Conservation (phyloP, 2,329 filamentous ascomycete genomes). For the Fusarium sp. region DNA sequence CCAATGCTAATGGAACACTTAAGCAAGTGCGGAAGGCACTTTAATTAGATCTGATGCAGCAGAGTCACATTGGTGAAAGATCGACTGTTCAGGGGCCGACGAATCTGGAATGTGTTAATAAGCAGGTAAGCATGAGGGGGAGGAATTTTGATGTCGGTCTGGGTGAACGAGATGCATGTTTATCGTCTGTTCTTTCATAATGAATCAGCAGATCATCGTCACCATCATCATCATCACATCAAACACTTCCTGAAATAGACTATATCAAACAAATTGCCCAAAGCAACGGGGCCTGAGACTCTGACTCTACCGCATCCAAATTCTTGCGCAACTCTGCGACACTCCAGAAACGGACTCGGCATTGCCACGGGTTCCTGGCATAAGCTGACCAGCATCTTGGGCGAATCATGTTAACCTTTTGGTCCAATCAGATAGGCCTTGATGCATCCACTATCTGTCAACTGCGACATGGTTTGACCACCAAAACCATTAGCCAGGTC, state of each 20-base stretch:
- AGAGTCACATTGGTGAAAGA: slow-evolving; percentile 23
- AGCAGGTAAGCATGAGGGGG: no score
- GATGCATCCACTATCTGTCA: background rate
- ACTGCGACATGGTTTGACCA: slow-evolving; percentile 13
- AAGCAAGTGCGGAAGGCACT: background rate
- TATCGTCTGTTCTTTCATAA: background rate
- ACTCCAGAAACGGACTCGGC: slow-evolving; percentile 32
- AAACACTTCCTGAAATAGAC: slow-evolving; percentile 9
- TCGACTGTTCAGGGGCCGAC: slow-evolving; percentile 26
- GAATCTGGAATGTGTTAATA: background rate
- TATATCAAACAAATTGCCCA: slow-evolving; percentile 21
- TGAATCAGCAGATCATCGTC: slow-evolving; percentile 15
- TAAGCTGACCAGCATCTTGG: slow-evolving; percentile 20
- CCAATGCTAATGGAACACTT: background rate
- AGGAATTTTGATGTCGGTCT: background rate
- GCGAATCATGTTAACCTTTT: slow-evolving; percentile 9
- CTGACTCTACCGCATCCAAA: background rate
- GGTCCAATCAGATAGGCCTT: background rate
- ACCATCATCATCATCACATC: slow-evolving; percentile 2
- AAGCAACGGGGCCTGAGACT: slow-evolving; percentile 5
- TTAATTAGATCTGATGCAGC: slow-evolving; percentile 38
- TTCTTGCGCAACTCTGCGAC: slow-evolving; percentile 28
- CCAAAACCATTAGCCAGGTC: slow-evolving; percentile 2
- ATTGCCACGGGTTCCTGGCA: slow-evolving; percentile 42
- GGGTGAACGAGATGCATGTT: background rate